Conservation (phyloP, 2,329 filamentous ascomycete genomes). For the Coniochaeta sp. region DNA sequence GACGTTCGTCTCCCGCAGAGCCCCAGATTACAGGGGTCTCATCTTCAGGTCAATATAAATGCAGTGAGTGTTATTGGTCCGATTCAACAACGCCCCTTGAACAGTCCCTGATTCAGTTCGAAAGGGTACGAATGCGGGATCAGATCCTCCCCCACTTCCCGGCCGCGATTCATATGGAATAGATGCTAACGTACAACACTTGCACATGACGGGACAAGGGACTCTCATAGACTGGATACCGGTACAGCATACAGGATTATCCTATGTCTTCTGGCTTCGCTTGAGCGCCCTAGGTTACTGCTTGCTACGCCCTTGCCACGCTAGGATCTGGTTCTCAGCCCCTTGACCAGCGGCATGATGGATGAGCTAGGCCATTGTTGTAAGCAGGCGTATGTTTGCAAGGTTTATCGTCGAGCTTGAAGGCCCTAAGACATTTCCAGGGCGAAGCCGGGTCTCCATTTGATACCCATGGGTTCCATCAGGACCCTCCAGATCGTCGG, state of each 20-base stretch:
- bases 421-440: neutral
- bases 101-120: neutral
- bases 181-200: no score
- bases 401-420: neutral
- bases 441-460: neutral
- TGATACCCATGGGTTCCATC: neutral
- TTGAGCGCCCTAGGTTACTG: no score
- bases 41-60: neutral
- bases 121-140: neutral
- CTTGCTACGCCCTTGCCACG: no score
- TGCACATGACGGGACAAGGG: no score
- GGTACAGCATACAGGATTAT: no score
- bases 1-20: neutral
- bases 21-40: neutral
- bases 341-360: neutral
- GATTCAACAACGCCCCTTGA: neutral
- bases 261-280: neutral
- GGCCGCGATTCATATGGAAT: no score
- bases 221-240: no score
- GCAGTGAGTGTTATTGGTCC: neutral
- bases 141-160: neutral
- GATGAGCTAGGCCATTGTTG: neutral
- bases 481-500: neutral
- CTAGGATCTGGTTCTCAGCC: neutral
- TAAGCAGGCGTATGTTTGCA: neutral